Evolutionary conservation across 192 early-diverging fungal genomes (phyloP).

Genomic region (Geranomyces variabilis): DNA sequence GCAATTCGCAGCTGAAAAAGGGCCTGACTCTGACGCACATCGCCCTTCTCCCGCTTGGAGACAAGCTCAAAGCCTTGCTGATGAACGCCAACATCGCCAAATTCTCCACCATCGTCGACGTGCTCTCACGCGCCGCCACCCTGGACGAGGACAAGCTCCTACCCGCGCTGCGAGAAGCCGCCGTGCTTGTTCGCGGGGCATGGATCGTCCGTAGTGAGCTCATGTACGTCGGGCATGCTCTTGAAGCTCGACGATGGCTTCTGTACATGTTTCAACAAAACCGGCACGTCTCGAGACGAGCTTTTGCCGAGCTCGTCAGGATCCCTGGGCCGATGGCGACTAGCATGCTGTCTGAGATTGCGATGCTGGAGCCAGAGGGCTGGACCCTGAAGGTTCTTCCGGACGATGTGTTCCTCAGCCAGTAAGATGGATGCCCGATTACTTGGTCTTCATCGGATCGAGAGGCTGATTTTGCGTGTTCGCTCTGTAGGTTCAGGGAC

Average conservation of each 20-base stretch:
- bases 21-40: constrained; percentile 36
- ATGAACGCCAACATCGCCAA: constrained; percentile 46
- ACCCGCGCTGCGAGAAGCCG: constrained; percentile 28
- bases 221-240: constrained; percentile 40
- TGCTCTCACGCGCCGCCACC: constrained; percentile 9
- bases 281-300: constrained; percentile 13
- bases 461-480: background rate
- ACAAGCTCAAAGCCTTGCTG: constrained; percentile 37
- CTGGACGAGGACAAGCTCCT: constrained; percentile 36
- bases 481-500: background rate
- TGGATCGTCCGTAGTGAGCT: constrained; percentile 55
- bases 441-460: background rate
- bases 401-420: constrained; percentile 32
- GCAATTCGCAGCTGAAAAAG: background rate
- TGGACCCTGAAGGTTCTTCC: constrained; percentile 37
- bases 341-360: constrained; percentile 44
- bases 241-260: constrained; percentile 46
- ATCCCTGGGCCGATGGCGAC: constrained; percentile 36
- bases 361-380: constrained; percentile 19
- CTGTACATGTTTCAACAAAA: constrained; percentile 40
- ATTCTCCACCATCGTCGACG: constrained; percentile 31
- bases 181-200: constrained; percentile 44
- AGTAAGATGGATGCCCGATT: too few species aligned
- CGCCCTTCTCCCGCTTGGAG: constrained; percentile 28
- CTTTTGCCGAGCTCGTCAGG: constrained; percentile 25